Evolutionary conservation across 1,284 basidiomycete genomes (phyloP).

Genomic region (Trichosporon sp.): DNA sequence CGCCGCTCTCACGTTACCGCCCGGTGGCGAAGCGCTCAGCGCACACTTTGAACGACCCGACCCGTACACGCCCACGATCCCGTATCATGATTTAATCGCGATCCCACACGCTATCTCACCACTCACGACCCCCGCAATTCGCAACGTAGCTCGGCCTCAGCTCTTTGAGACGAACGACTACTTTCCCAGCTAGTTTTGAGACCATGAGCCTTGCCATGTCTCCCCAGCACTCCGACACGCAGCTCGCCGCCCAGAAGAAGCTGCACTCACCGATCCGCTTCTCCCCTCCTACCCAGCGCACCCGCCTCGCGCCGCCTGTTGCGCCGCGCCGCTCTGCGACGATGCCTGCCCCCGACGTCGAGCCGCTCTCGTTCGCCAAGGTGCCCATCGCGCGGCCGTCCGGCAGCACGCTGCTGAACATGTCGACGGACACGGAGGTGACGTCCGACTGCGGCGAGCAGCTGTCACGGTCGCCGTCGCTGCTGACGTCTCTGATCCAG

Average conservation of each 20-base stretch:
- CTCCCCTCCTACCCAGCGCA: neutral
- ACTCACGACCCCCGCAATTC: neutral
- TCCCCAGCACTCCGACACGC: neutral
- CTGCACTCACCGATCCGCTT: neutral
- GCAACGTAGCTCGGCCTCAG: neutral
- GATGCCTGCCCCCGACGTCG: slow-evolving; percentile 6
- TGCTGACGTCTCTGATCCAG: slow-evolving; percentile 24
- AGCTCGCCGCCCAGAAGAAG: neutral
- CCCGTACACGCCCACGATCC: neutral
- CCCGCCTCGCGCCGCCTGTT: neutral
- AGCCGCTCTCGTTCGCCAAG: slow-evolving; percentile 21
- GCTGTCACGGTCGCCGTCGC: slow-evolving; percentile 20
- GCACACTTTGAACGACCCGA: neutral
- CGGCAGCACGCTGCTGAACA: neutral
- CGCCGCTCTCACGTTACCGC: neutral
- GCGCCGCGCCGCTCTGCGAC: neutral
- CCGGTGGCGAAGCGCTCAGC: neutral
- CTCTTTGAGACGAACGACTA: neutral
- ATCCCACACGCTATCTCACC: neutral
- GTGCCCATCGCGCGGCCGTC: slow-evolving; percentile 12
- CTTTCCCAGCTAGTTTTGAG: neutral
- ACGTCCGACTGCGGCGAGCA: slow-evolving; percentile 2
- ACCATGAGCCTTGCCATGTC: neutral
- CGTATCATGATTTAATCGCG: neutral
- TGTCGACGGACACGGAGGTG: slow-evolving; percentile 18